These are phyloP conservation scores for Dipteronia dyeriana DNA, from an alignment of 345 rosid genomes.

Conservation along the genomic window DNA sequence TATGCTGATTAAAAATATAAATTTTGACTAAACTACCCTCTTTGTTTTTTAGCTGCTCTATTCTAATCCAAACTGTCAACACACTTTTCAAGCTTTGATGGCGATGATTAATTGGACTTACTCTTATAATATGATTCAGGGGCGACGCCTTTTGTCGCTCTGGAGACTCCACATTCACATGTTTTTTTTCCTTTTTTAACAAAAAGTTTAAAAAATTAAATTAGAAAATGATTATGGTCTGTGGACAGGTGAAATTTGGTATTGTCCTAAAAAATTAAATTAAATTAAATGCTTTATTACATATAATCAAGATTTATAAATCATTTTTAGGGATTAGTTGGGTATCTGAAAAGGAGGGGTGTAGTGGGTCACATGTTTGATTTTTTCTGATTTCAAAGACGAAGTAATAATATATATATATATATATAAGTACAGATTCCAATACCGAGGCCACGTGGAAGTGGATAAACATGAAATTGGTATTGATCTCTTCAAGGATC, in stretches of 20 bases:
- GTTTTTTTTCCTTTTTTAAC: not conserved
- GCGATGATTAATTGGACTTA: not conserved
- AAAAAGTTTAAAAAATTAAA: not conserved
- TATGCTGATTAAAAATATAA: not conserved
- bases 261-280: too few relatives aligned
- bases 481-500: not conserved
- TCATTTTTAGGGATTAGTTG: not conserved
- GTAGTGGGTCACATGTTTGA: not conserved
- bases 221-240: not conserved
- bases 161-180: not conserved
- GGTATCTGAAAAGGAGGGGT: not conserved
- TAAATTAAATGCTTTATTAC: too few relatives aligned
- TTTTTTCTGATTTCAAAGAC: not conserved
- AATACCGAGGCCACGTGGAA: slow-evolving; percentile 2
- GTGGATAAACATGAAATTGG: slow-evolving; percentile 1
- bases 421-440: slow-evolving; percentile 12
- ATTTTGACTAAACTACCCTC: slow-evolving; percentile 18
- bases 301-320: too few relatives aligned
- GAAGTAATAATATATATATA: not conserved
- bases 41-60: not conserved
- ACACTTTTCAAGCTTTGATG: not conserved
- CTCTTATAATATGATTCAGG: not conserved
- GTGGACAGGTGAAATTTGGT: too few relatives aligned
- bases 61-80: slow-evolving; percentile 1
- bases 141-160: slow-evolving; percentile 17